Evolutionary conservation across 2,329 filamentous ascomycete species (phyloP).

Genomic region (Teratosphaeriaceae sp.): DNA sequence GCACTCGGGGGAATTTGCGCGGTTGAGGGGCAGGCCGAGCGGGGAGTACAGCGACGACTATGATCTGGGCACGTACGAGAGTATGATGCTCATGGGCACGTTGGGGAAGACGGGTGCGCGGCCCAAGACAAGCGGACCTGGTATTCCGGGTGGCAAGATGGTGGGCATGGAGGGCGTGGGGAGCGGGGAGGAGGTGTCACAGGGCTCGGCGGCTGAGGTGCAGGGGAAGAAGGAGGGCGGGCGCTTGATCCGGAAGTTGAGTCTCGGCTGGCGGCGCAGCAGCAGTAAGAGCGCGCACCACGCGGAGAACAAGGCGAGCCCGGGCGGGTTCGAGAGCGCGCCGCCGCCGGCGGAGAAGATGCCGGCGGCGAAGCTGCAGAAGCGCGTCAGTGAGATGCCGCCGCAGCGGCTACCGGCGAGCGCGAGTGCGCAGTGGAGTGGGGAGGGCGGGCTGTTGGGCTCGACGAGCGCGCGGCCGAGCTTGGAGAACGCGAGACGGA

Average conservation of each 20-base stretch:
- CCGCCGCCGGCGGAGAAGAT: not conserved
- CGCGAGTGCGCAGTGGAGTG: constrained; percentile 44
- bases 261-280: constrained; percentile 76
- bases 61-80: constrained; percentile 30
- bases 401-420: constrained; percentile 81
- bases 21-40: constrained; percentile 20
- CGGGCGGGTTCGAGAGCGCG: too few species aligned
- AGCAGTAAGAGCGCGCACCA: constrained; percentile 61
- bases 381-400: constrained; percentile 69
- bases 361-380: constrained; percentile 31
- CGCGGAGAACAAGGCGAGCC: constrained; percentile 33
- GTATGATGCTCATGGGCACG: constrained; percentile 31
- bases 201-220: too few species aligned
- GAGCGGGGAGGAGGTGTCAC: too few species aligned
- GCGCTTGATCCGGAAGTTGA: constrained; percentile 74
- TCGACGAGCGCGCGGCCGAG: constrained; percentile 5
- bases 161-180: not conserved
- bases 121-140: constrained; percentile 18
- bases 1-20: constrained; percentile 47
- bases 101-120: constrained; percentile 8
- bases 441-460: too few species aligned
- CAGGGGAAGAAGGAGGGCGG: constrained; percentile 18
- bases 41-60: constrained; percentile 34
- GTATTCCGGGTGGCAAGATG: not conserved
- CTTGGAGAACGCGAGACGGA: constrained; percentile 5